Evolutionary conservation across 805 yeast species (phyloP).

Genomic region (Zygosaccharomyces pseudorouxii): DNA sequence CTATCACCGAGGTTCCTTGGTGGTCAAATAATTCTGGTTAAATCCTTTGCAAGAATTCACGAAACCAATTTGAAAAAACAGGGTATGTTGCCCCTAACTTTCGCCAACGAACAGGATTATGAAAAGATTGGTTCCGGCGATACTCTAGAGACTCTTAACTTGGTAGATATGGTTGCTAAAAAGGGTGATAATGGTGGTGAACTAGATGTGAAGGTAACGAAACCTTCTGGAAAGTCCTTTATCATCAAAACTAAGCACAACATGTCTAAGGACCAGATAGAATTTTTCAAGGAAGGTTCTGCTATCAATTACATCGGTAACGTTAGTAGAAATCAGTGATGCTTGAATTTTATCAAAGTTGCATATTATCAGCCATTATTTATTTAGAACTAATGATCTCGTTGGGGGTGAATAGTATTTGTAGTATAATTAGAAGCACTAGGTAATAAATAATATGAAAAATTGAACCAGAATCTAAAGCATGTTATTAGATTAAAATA

Average conservation of each 20-base stretch:
- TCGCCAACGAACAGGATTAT: slow-evolving; percentile 85
- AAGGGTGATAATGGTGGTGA: slow-evolving; percentile 86
- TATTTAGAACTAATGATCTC: background rate
- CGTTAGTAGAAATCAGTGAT: slow-evolving; percentile 35
- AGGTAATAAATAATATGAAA: background rate
- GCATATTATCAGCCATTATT: slow-evolving; percentile 1
- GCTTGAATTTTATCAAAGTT: background rate
- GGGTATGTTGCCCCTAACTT: slow-evolving; percentile 93
- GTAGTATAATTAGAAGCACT: background rate
- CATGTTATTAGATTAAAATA: background rate
- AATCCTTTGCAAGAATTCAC: slow-evolving; percentile 96
- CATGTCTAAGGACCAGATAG: slow-evolving; percentile 94
- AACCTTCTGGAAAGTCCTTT: slow-evolving; percentile 64
- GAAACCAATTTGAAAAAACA: slow-evolving; percentile 97
- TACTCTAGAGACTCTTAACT: slow-evolving; percentile 64
- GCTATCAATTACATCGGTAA: slow-evolving; percentile 90
- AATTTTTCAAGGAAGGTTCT: slow-evolving; percentile 94
- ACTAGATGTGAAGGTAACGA: slow-evolving; percentile 66
- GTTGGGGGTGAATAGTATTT: background rate
- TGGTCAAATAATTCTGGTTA: slow-evolving; percentile 81
- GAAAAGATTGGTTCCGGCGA: slow-evolving; percentile 78
- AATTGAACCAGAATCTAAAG: background rate
- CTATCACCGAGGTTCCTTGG: slow-evolving; percentile 92
- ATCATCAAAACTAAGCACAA: slow-evolving; percentile 83
- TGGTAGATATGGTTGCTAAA: slow-evolving; percentile 71